Percentiles rank a stretch among this genome's conserved stretches.
Evolutionary conservation across 805 yeast genomes (phyloP).

Genomic region (Wickerhamomyces tratensis): DNA sequence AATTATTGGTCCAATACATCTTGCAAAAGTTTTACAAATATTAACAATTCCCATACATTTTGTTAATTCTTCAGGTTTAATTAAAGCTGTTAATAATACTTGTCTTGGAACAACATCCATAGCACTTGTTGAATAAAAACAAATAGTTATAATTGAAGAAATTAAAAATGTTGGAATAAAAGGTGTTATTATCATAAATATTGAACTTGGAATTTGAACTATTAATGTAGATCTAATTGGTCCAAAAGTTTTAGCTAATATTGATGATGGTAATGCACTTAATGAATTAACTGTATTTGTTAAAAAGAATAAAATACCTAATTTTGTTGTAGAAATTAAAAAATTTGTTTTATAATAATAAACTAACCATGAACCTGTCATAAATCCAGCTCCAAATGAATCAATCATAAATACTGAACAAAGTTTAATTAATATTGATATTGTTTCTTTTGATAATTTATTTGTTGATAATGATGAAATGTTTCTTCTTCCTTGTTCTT

Average conservation of each 20-base stretch:
- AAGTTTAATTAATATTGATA: constrained; percentile 34
- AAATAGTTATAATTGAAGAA: constrained; percentile 42
- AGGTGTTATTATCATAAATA: constrained; percentile 49
- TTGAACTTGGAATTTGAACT: constrained; percentile 73
- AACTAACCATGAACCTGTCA: constrained; percentile 84
- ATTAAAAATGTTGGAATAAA: constrained; percentile 23
- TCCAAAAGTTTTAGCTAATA: constrained; percentile 56
- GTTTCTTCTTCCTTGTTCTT: constrained; percentile 1
- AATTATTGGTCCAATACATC: constrained; percentile 72
- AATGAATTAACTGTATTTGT: constrained; percentile 55
- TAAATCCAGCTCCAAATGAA: constrained; percentile 81
- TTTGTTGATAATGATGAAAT: constrained; percentile 20
- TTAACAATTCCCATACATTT: constrained; percentile 80
- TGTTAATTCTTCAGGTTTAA: constrained; percentile 55
- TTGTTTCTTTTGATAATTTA: constrained; percentile 20
- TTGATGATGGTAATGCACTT: constrained; percentile 71
- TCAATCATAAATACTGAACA: constrained; percentile 68
- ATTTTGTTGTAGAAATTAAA: constrained; percentile 37
- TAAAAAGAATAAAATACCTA: constrained; percentile 61
- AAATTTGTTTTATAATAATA: constrained; percentile 63
- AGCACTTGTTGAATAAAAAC: constrained; percentile 55
- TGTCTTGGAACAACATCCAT: constrained; percentile 95
- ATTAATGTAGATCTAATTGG: constrained; percentile 68
- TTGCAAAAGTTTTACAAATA: constrained; percentile 76
- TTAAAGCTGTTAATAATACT: constrained; percentile 59